Conservation (phyloP, 2,329 filamentous ascomycete genomes). For the Penicillium freii region DNA sequence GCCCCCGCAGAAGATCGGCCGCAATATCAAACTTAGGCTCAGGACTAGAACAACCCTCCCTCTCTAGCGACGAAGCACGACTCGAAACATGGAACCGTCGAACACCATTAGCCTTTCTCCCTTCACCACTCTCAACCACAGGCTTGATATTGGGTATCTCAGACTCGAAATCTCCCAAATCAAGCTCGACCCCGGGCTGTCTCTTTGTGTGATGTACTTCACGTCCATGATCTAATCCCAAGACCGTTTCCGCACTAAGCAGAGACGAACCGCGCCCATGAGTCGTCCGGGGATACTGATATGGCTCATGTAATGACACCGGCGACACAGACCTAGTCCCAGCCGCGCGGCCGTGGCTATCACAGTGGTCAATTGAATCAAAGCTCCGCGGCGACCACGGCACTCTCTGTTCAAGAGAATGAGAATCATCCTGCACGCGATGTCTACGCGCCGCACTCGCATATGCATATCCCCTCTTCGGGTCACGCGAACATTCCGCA, state of each 20-base stretch:
- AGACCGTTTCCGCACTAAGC: not conserved
- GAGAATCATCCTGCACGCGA: not conserved
- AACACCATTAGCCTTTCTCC: too few species aligned
- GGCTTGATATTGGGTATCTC: not conserved
- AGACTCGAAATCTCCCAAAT: not conserved
- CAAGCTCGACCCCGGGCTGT: not conserved
- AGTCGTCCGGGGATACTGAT: not conserved
- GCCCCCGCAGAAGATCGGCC: slow-evolving; percentile 6
- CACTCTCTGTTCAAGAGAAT: not conserved
- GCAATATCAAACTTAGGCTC: slow-evolving; percentile 10
- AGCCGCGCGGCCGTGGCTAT: not conserved
- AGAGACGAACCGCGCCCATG: not conserved
- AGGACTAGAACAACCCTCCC: not conserved
- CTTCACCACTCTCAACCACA: not conserved
- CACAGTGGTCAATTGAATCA: slow-evolving; percentile 1
- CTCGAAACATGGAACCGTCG: not conserved
- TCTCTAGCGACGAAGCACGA: not conserved
- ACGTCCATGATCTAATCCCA: not conserved
- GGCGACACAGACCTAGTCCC: not conserved
- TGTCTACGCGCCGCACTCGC: not conserved
- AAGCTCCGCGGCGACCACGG: slow-evolving; percentile 8
- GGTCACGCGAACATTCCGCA: not conserved
- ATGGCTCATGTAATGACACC: not conserved
- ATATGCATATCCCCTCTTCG: too few species aligned
- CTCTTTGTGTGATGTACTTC: not conserved